phyloP scores from a whole-genome alignment of 345 rosid species.

The Boechera retrofracta region DNA sequence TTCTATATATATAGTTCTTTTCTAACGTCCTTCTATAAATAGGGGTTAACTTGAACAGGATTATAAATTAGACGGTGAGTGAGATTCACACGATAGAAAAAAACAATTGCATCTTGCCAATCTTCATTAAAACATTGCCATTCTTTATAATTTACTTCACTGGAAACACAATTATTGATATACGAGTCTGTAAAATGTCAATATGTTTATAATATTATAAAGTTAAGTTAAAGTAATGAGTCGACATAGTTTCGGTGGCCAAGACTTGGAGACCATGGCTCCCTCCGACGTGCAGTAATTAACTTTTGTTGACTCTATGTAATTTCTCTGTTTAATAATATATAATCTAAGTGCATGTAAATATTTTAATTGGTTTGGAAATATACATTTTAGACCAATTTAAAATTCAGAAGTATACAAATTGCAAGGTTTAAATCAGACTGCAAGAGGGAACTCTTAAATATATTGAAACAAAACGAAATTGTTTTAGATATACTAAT shows the following conservation, averaged over 20 bases:
- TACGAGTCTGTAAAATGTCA: neutral
- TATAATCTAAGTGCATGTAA: neutral
- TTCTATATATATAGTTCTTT: neutral
- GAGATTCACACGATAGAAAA: neutral
- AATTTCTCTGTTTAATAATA: neutral
- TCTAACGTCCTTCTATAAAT: neutral
- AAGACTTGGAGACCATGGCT: slow-evolving; percentile 26
- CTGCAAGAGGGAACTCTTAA: neutral
- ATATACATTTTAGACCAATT: neutral
- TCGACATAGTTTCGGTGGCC: neutral
- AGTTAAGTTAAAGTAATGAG: neutral
- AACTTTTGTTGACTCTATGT: neutral
- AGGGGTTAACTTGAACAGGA: neutral
- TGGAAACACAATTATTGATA: neutral
- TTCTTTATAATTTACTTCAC: neutral
- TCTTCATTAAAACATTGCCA: neutral
- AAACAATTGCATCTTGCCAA: neutral
- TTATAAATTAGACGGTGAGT: neutral
- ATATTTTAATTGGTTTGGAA: neutral
- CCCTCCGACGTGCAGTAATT: neutral
- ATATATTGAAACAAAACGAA: neutral
- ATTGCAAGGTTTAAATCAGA: neutral
- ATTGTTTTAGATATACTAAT: neutral
- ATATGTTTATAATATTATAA: neutral
- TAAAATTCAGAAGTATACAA: neutral